Conservation (phyloP, 2,329 filamentous ascomycete species). For the Beauveria varroae region DNA sequence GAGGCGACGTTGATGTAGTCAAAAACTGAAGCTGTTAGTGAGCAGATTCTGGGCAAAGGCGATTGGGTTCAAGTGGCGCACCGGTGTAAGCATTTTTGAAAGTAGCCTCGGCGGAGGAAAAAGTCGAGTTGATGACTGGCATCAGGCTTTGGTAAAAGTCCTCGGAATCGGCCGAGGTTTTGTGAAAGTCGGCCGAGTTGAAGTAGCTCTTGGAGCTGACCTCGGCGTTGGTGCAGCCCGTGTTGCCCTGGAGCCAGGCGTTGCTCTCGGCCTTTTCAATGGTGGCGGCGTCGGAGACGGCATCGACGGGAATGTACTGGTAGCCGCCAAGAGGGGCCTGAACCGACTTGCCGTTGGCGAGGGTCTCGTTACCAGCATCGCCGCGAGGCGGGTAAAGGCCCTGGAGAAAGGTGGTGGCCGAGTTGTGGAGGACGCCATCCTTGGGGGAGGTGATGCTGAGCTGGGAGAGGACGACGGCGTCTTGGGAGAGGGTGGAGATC, state of each 20-base stretch:
- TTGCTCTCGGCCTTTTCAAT: constrained; percentile 47
- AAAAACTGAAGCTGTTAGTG: constrained; percentile 36
- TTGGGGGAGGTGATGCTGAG: constrained; percentile 64
- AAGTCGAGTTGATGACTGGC: constrained; percentile 48
- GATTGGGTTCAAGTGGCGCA: constrained; percentile 27
- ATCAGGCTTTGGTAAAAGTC: constrained; percentile 51
- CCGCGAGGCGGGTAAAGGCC: constrained; percentile 68
- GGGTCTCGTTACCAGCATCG: constrained; percentile 50
- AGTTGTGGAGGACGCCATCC: constrained; percentile 73
- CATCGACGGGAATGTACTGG: constrained; percentile 71
- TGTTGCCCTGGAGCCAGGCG: constrained; percentile 52
- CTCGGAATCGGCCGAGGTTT: constrained; percentile 41
- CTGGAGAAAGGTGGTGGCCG: constrained; percentile 73
- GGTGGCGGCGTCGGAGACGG: constrained; percentile 47
- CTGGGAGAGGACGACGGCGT: constrained; percentile 62
- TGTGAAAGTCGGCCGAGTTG: constrained; percentile 36
- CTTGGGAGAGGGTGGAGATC: constrained; percentile 59
- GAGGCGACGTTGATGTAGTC: constrained; percentile 53
- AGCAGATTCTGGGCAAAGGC: not conserved
- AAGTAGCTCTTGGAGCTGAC: constrained; percentile 50
- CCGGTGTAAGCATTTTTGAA: constrained; percentile 57
- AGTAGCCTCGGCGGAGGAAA: constrained; percentile 34
- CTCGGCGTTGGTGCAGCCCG: constrained; percentile 47
- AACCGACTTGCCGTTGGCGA: constrained; percentile 63
- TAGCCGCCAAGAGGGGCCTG: constrained; percentile 68